Evolutionary conservation across 2,329 filamentous ascomycete species (phyloP).

Genomic region (Aspergillus sp.): DNA sequence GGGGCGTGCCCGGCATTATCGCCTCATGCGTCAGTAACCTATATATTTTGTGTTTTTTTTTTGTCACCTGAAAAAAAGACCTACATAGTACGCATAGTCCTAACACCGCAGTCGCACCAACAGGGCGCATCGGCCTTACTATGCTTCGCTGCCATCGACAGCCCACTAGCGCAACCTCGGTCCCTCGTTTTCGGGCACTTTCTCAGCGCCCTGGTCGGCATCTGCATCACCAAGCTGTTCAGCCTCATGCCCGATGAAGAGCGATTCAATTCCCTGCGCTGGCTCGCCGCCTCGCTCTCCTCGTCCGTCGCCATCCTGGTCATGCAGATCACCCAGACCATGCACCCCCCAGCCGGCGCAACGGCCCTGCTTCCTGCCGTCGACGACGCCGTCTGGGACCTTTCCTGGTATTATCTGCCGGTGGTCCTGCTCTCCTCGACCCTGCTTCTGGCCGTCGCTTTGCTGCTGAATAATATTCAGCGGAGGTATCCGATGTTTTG

Average conservation of each 20-base stretch:
- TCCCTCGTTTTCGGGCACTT: conserved; percentile 35
- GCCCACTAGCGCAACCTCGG: conserved; percentile 32
- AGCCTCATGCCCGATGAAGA: conserved; percentile 31
- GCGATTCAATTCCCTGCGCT: conserved; percentile 29
- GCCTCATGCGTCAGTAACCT: conserved; percentile 25
- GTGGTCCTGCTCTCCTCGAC: conserved; percentile 30
- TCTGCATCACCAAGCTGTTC: conserved; percentile 33
- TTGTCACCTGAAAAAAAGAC: no score
- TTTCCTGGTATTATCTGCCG: conserved; percentile 35
- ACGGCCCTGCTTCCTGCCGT: conserved; percentile 33
- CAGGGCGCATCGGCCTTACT: conserved; percentile 35
- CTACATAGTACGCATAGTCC: not conserved
- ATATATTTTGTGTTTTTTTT: no score
- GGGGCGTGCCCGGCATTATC: conserved; percentile 27
- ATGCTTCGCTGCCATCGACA: conserved; percentile 32
- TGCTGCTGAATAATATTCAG: conserved; percentile 33
- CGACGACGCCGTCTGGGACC: conserved; percentile 24
- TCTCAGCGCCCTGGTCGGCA: conserved; percentile 30
- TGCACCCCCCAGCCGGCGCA: conserved; percentile 35
- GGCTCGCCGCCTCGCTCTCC: conserved; percentile 34
- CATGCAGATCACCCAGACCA: conserved; percentile 35
- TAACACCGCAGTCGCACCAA: not conserved
- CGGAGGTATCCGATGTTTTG: conserved; percentile 34
- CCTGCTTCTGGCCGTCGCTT: conserved; percentile 27
- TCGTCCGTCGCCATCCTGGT: conserved; percentile 27